Conservation (phyloP, 2,329 filamentous ascomycete genomes). For the Ambrosiella xylebori region DNA sequence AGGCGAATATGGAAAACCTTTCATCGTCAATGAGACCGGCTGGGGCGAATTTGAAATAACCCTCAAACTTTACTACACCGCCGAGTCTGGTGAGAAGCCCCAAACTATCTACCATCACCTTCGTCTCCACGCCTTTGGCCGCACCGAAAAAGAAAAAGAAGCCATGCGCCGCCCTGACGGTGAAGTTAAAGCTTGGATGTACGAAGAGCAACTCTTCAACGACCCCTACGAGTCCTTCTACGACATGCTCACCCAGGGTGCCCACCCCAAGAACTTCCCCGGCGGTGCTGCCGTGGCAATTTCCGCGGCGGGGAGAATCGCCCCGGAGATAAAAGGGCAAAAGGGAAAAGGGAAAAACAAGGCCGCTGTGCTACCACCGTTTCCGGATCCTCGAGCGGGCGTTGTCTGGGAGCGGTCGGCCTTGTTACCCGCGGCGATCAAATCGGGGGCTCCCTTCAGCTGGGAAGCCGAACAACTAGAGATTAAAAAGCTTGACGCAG, state of each 20-base stretch:
- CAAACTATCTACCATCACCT: slow-evolving; percentile 91
- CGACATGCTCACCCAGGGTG: slow-evolving; percentile 63
- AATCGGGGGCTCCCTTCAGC: slow-evolving; percentile 56
- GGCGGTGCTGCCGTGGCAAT: slow-evolving; percentile 10
- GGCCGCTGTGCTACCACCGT: slow-evolving; percentile 22
- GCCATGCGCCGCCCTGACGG: slow-evolving; percentile 38
- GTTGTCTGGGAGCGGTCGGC: slow-evolving; percentile 50
- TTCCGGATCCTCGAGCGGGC: slow-evolving; percentile 24
- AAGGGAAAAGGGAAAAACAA: slow-evolving; percentile 41
- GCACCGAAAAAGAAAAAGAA: slow-evolving; percentile 57
- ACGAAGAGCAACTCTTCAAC: slow-evolving; percentile 94
- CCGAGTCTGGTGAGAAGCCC: slow-evolving; percentile 78
- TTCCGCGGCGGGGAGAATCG: slow-evolving; percentile 1
- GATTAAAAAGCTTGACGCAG: slow-evolving; percentile 43
- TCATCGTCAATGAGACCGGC: slow-evolving; percentile 78
- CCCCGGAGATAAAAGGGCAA: slow-evolving; percentile 20
- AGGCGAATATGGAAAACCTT: slow-evolving; percentile 48
- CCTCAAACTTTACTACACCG: slow-evolving; percentile 83
- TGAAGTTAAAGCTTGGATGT: slow-evolving; percentile 60
- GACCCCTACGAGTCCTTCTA: slow-evolving; percentile 90
- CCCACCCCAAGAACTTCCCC: slow-evolving; percentile 32
- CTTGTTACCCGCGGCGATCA: slow-evolving; percentile 52
- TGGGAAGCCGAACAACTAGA: slow-evolving; percentile 50
- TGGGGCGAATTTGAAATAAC: slow-evolving; percentile 98
- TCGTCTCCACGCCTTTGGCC: slow-evolving; percentile 76